Percentiles rank a stretch among this genome's conserved stretches.
phyloP scores from a whole-genome alignment of 169 alveolate genomes.

The Fabrea salina region DNA sequence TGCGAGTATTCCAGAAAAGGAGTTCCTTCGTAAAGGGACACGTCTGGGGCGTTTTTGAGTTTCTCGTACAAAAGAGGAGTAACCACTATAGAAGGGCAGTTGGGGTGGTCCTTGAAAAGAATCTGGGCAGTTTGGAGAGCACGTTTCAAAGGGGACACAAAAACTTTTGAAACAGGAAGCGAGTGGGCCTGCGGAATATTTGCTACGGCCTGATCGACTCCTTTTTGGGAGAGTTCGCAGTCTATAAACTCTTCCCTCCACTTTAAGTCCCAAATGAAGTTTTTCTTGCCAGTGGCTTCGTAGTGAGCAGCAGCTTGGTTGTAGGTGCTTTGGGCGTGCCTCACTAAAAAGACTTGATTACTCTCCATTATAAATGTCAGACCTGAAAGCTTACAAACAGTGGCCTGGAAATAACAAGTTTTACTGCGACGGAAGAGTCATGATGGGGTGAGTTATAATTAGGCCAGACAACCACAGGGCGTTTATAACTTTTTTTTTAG shows the following conservation, averaged over 20 bases:
- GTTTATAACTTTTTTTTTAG: not conserved
- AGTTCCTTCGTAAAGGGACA: constrained; percentile 26
- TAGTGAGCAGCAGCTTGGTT: constrained; percentile 14
- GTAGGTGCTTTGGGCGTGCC: constrained; percentile 27
- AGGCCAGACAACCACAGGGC: constrained; percentile 29
- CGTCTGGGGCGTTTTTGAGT: constrained; percentile 48
- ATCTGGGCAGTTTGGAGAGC: constrained; percentile 59
- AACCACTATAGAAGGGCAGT: constrained; percentile 39
- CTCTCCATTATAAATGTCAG: constrained; percentile 22
- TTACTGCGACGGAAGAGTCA: constrained; percentile 29
- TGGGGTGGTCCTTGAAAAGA: constrained; percentile 58
- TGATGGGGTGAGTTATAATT: constrained; percentile 33
- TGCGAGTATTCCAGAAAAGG: not conserved
- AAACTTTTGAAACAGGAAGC: constrained; percentile 45
- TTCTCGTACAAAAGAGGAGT: constrained; percentile 61
- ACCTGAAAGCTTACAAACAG: not conserved
- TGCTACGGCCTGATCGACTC: not conserved
- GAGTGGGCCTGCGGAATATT: not conserved
- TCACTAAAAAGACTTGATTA: not conserved
- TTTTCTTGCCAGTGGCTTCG: constrained; percentile 6
- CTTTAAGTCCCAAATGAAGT: not conserved
- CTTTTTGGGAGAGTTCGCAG: constrained; percentile 1
- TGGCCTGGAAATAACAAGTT: constrained; percentile 34
- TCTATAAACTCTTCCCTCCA: not conserved
- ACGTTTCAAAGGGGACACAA: constrained; percentile 68